Evolutionary conservation across 305 asterid species (phyloP).

Genomic region (Euphrasia arctica): DNA sequence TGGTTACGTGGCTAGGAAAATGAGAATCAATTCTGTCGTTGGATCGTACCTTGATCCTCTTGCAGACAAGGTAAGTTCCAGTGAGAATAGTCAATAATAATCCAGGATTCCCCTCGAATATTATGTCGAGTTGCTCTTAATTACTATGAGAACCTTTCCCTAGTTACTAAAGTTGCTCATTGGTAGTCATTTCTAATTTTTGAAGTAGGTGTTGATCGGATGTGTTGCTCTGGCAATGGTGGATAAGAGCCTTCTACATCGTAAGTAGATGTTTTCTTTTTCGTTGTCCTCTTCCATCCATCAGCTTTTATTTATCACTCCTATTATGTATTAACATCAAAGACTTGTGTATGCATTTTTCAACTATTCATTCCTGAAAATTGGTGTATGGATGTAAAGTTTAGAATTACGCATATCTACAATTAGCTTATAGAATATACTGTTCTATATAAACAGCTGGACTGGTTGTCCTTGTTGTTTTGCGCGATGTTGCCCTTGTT

Average conservation of each 20-base stretch:
- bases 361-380: not conserved
- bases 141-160: slow-evolving; percentile 6
- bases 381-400: not conserved
- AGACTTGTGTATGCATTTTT: not conserved
- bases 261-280: slow-evolving; percentile 44
- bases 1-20: slow-evolving; percentile 91
- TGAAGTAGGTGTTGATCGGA: slow-evolving; percentile 72
- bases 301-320: not conserved
- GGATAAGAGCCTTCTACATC: slow-evolving; percentile 72
- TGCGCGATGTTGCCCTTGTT: slow-evolving; percentile 81
- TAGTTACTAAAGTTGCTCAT: slow-evolving; percentile 8
- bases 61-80: slow-evolving; percentile 77
- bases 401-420: not conserved
- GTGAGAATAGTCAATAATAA: slow-evolving; percentile 5
- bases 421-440: not conserved
- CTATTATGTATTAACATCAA: slow-evolving; percentile 1
- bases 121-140: slow-evolving; percentile 11
- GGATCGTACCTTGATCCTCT: slow-evolving; percentile 99
- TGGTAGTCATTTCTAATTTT: slow-evolving; percentile 5
- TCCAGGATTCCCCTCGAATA: slow-evolving; percentile 18
- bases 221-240: slow-evolving; percentile 92
- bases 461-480: slow-evolving; percentile 72
- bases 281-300: not conserved
- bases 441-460: slow-evolving; percentile 59
- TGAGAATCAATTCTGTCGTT: slow-evolving; percentile 82